Conservation (phyloP, 2,329 filamentous ascomycete species). For the Fusarium foetens region DNA sequence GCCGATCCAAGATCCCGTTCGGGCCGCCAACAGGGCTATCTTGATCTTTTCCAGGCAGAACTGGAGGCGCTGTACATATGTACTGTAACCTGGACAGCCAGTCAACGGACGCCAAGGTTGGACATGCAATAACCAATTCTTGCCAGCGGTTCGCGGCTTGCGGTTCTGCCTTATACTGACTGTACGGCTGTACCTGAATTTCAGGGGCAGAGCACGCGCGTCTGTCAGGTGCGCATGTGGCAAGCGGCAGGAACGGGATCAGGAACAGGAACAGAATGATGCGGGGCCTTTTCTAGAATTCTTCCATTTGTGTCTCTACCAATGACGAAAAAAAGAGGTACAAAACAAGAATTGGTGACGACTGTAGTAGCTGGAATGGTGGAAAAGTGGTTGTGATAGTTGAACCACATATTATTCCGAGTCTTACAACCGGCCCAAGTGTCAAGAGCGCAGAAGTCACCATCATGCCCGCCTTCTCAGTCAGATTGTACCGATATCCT, state of each 20-base stretch:
- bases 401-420: background rate
- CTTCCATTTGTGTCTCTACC: conserved; percentile 36
- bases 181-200: background rate
- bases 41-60: conserved; percentile 1
- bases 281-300: conserved; percentile 44
- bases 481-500: background rate
- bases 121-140: background rate
- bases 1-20: conserved; percentile 43
- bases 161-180: background rate
- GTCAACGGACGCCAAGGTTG: background rate
- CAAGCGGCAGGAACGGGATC: conserved; percentile 36
- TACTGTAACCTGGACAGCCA: background rate
- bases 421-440: background rate
- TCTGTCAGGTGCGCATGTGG: conserved; percentile 25
- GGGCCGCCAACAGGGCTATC: conserved; percentile 37
- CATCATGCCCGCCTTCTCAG: background rate
- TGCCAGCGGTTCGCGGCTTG: background rate
- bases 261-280: conserved; percentile 37
- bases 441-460: background rate
- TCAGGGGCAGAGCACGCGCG: conserved; percentile 18
- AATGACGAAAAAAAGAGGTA: conserved; percentile 16
- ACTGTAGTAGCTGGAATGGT: background rate
- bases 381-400: background rate
- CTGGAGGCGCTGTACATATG: background rate
- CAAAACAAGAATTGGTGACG: background rate